Evolutionary conservation across 2,329 filamentous ascomycete species (phyloP), one percentile per base, ranked within the genome.

Genomic region (Colletotrichum sp.): DNA sequence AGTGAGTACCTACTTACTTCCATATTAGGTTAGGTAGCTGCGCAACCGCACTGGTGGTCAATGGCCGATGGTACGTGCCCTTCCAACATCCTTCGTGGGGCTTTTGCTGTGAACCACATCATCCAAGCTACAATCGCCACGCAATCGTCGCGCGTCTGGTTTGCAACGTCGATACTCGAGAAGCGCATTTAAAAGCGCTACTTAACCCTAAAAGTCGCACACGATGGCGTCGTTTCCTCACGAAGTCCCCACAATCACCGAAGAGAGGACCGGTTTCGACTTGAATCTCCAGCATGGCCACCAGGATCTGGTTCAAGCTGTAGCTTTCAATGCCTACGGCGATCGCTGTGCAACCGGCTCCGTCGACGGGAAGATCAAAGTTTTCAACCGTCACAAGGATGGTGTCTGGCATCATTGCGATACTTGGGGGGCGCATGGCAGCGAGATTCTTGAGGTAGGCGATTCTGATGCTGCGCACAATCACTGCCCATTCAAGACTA

Each of bases 301-400:
- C 85, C 91, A 92, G 81, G 94, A 98, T 83, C 90, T 97, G 60
- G 94, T 98, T 67, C 93, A 96, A 78, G 94, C 95, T 71, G 93
- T 96, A 77, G 94, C 95, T 79, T 98, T 98, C 90, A 98, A 98
- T 85, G 93, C 93, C 79, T 98, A 98, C 84, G 96, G 96, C 80
- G 96, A 95, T 80, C 94, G 96, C 79, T 96, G 96, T 88, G 94
- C 96, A 57, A 97, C 96, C 4, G 96, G 95, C 39, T 97, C 95
- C 21, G 95, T 96, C 21, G 96, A 99, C 84, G 96, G 98, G 84
- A 95, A 94, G 83, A 94, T 99, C 81, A 95, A 96, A 82, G 94
- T 98, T 77, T 98, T 96, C 90, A 95, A 96, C 84, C 91, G 93
- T 64, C 94, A 97, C 82, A 93, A 93, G 79, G 94, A 95, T 80